Evolutionary conservation across 2,329 filamentous ascomycete genomes (phyloP).

Genomic region (Triangularia verruculosa): DNA sequence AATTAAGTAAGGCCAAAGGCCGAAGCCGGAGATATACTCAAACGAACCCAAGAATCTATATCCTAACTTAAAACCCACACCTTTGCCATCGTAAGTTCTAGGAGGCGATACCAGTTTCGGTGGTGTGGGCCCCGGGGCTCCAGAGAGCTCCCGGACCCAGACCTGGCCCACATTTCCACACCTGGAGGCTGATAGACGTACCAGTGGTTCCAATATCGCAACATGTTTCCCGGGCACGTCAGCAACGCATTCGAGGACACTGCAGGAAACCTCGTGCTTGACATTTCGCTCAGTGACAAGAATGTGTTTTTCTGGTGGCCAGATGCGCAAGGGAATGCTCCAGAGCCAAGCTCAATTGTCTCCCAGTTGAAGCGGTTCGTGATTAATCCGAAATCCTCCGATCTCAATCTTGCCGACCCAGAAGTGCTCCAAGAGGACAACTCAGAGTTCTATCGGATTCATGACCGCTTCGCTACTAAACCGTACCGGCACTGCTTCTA

Average conservation of each 20-base stretch:
- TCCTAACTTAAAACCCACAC: too few species aligned
- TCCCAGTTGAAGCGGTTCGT: slow-evolving; percentile 29
- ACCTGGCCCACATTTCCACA: too few species aligned
- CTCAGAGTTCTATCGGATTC: slow-evolving; percentile 43
- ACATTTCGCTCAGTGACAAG: slow-evolving; percentile 36
- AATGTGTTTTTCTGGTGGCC: slow-evolving; percentile 44
- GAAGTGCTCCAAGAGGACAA: slow-evolving; percentile 36
- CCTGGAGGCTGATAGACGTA: background rate
- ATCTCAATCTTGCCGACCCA: slow-evolving; percentile 31
- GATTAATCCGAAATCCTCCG: slow-evolving; percentile 26
- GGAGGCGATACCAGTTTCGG: too few species aligned
- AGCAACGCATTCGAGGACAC: slow-evolving; percentile 38
- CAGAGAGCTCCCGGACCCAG: too few species aligned
- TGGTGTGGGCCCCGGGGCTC: too few species aligned
- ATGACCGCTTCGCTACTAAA: slow-evolving; percentile 41
- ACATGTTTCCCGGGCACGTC: slow-evolving; percentile 37
- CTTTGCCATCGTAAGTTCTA: too few species aligned
- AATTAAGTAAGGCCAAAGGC: too few species aligned
- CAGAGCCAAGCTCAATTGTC: slow-evolving; percentile 30
- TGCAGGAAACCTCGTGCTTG: slow-evolving; percentile 33
- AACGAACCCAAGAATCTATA: too few species aligned
- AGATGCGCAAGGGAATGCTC: slow-evolving; percentile 35
- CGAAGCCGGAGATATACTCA: too few species aligned
- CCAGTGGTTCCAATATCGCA: slow-evolving; percentile 37
- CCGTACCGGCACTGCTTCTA: slow-evolving; percentile 40